phyloP scores from a whole-genome alignment of 1,284 basidiomycete species.

The Pseudozyma pruni region DNA sequence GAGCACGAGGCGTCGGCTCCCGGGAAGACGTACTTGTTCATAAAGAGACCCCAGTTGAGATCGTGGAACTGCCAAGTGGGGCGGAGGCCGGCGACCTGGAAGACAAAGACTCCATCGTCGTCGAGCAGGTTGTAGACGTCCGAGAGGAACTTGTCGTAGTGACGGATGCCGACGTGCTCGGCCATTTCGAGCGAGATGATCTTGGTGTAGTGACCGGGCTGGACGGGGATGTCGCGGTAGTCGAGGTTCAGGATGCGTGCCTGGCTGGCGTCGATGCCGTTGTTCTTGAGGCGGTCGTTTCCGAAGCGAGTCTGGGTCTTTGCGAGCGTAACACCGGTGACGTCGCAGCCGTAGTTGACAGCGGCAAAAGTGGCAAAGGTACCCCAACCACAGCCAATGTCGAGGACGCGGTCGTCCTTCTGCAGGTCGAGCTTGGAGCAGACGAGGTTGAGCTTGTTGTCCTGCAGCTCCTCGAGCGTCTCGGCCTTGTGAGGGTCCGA shows the following conservation, averaged over 20 bases:
- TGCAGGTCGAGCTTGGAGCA: conserved; percentile 93
- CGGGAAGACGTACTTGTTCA: conserved; percentile 79
- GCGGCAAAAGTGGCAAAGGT: conserved; percentile 93
- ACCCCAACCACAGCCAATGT: conserved; percentile 98
- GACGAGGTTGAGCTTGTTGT: conserved; percentile 95
- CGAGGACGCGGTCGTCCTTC: conserved; percentile 83
- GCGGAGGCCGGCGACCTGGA: conserved; percentile 95
- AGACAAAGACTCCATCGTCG: conserved; percentile 92
- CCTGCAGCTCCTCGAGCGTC: conserved; percentile 93
- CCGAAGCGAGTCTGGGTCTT: conserved; percentile 93
- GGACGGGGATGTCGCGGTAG: conserved; percentile 88
- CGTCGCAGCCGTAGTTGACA: conserved; percentile 95
- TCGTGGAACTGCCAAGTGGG: conserved; percentile 98
- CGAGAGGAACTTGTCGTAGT: conserved; percentile 86
- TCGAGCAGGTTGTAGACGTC: conserved; percentile 93
- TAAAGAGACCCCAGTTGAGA: conserved; percentile 81
- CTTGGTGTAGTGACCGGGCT: conserved; percentile 84
- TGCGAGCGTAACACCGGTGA: conserved; percentile 92
- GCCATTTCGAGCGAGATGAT: conserved; percentile 99
- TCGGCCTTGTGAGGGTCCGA: conserved; percentile 79
- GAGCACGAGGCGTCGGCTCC: conserved; percentile 87
- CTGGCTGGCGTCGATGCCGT: conserved; percentile 79
- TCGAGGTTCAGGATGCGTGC: conserved; percentile 94
- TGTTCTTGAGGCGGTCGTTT: conserved; percentile 83
- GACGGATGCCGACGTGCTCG: conserved; percentile 89